phyloP scores from a whole-genome alignment of 352 stramenopile genomes.

The Phytophthora melonis region DNA sequence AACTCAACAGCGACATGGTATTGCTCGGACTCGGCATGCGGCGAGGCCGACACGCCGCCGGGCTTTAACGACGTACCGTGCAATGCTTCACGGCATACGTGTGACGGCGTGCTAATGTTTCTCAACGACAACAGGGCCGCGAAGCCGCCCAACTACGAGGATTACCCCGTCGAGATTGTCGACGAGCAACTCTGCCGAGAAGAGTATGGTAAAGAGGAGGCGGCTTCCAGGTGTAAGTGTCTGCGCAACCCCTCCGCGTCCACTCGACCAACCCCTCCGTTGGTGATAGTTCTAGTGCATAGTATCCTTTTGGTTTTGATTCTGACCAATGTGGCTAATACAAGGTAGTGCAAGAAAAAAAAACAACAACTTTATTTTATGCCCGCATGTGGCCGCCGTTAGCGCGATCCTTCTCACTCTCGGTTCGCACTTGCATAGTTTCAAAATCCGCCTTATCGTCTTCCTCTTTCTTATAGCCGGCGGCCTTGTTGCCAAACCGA shows the following conservation, averaged over 20 bases:
- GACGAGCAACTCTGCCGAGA: slow-evolving; percentile 54
- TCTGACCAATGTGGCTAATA: slow-evolving; percentile 10
- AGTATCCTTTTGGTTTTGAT: slow-evolving; percentile 12
- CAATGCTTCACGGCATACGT: slow-evolving; percentile 61
- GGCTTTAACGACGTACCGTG: slow-evolving; percentile 76
- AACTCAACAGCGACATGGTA: slow-evolving; percentile 54
- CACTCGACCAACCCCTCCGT: slow-evolving; percentile 2
- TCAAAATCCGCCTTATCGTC: slow-evolving; percentile 81
- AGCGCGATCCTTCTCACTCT: slow-evolving; percentile 69
- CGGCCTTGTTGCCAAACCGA: slow-evolving; percentile 70
- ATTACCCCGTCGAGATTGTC: slow-evolving; percentile 78
- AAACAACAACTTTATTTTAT: slow-evolving; percentile 36
- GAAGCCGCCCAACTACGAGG: slow-evolving; percentile 80
- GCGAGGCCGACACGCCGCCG: slow-evolving; percentile 45
- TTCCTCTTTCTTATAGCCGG: slow-evolving; percentile 81
- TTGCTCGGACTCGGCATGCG: slow-evolving; percentile 61
- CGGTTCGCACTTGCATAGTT: slow-evolving; percentile 80
- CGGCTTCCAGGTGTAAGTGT: slow-evolving; percentile 57
- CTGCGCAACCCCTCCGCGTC: slow-evolving; percentile 45
- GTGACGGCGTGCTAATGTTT: slow-evolving; percentile 67
- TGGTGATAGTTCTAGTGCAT: slow-evolving; percentile 21
- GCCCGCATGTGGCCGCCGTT: slow-evolving; percentile 46
- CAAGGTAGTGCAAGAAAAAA: slow-evolving; percentile 23
- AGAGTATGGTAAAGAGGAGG: slow-evolving; percentile 41
- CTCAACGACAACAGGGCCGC: slow-evolving; percentile 82